Conservation (phyloP, 768 basidiomycete genomes). For the Boletus coccyginus region DNA sequence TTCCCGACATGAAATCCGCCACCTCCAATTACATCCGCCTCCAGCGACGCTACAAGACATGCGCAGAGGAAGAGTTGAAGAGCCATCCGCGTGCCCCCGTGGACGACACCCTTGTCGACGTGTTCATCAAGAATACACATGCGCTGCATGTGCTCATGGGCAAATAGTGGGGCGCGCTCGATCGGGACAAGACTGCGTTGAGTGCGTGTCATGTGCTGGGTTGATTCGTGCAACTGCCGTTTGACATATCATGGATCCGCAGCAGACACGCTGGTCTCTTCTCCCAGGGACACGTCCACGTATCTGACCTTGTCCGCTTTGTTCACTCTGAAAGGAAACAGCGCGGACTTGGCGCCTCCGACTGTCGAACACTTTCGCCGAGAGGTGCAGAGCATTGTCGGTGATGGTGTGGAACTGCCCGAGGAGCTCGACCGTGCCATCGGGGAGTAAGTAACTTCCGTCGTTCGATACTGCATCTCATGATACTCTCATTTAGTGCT, state of each 20-base stretch:
- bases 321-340: conserved; percentile 27
- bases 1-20: conserved; percentile 96
- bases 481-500: conserved; percentile 40
- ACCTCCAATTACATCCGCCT: conserved; percentile 80
- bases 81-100: conserved; percentile 45
- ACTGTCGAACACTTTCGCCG: conserved; percentile 51
- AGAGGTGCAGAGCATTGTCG: conserved; percentile 50
- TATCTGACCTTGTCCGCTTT: conserved; percentile 76
- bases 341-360: conserved; percentile 34
- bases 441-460: conserved; percentile 52
- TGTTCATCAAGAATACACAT: conserved; percentile 81
- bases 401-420: conserved; percentile 47
- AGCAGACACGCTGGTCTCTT: conserved; percentile 42
- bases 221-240: not conserved
- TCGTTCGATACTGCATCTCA: not conserved
- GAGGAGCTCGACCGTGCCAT: conserved; percentile 57
- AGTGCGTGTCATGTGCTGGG: conserved; percentile 34
- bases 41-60: conserved; percentile 79
- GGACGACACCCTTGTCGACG: conserved; percentile 55
- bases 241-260: conserved; percentile 1
- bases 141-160: conserved; percentile 66
- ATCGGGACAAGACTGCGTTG: conserved; percentile 46
- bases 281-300: conserved; percentile 57
- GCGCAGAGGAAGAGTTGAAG: conserved; percentile 71
- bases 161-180: conserved; percentile 55